phyloP scores from a whole-genome alignment of 345 rosid genomes.

The Kernera saxatilis region DNA sequence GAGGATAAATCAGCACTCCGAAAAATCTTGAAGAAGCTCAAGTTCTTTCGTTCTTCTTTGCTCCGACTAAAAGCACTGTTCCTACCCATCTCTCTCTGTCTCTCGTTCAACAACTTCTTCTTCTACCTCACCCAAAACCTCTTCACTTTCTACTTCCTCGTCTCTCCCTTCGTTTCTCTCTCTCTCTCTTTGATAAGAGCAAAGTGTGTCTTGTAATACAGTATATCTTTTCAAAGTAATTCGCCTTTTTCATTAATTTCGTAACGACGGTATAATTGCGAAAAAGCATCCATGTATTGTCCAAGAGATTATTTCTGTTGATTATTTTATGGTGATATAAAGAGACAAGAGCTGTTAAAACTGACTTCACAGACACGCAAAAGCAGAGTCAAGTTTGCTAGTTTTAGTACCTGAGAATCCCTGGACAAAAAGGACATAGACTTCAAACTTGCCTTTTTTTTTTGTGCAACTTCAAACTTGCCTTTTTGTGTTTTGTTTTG shows the following conservation, averaged over 20 bases:
- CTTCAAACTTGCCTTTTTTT: background rate
- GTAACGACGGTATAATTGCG: background rate
- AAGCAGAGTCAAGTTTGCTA: constrained; percentile 12
- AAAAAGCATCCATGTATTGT: background rate
- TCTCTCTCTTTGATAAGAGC: background rate
- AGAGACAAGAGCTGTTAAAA: background rate
- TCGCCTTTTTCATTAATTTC: background rate
- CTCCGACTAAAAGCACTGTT: background rate
- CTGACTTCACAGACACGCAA: constrained; percentile 25
- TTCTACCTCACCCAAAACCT: background rate
- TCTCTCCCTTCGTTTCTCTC: background rate
- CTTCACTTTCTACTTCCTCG: background rate
- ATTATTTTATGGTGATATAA: background rate
- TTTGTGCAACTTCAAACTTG: background rate
- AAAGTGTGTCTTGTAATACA: background rate
- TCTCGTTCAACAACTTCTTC: background rate
- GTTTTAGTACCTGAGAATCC: constrained; percentile 3
- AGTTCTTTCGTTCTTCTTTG: background rate
- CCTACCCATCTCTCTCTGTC: constrained; percentile 10
- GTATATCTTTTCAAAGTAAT: background rate
- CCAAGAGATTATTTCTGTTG: background rate
- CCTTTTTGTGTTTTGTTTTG: background rate
- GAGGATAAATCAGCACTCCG: constrained; percentile 17
- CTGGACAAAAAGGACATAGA: background rate
- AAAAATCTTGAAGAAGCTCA: constrained; percentile 24